Percentiles rank a stretch among this genome's conserved stretches.
phyloP scores from a whole-genome alignment of 768 basidiomycete genomes.

The Suillus hirtellus region DNA sequence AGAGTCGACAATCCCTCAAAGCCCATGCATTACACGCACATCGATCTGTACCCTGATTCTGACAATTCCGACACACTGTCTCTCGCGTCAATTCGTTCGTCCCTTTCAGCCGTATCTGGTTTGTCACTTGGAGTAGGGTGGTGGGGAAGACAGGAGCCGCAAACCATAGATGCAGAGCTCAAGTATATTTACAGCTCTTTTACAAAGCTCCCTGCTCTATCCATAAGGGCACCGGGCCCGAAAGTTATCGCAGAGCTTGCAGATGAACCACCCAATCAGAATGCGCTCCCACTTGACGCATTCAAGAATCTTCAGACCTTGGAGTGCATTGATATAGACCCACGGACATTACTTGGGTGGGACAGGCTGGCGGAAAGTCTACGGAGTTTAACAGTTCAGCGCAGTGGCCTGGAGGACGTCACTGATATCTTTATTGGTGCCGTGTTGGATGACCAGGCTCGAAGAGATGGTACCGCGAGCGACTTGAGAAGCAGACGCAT shows the following conservation, averaged over 20 bases:
- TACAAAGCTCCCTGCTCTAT: constrained; percentile 84
- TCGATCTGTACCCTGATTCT: constrained; percentile 40
- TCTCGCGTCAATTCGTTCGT: constrained; percentile 72
- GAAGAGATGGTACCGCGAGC: constrained; percentile 56
- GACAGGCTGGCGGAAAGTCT: constrained; percentile 71
- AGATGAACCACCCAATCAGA: constrained; percentile 67
- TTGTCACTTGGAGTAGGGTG: constrained; percentile 73
- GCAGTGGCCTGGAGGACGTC: constrained; percentile 82
- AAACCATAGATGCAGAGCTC: constrained; percentile 68
- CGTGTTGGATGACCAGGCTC: constrained; percentile 72
- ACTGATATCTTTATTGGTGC: constrained; percentile 74
- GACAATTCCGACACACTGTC: constrained; percentile 78
- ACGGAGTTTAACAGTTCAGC: constrained; percentile 70
- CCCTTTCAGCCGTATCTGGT: constrained; percentile 72
- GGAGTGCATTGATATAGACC: constrained; percentile 80
- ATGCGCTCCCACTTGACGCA: constrained; percentile 75
- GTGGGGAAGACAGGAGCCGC: constrained; percentile 66
- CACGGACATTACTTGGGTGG: constrained; percentile 81
- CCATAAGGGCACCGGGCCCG: constrained; percentile 61
- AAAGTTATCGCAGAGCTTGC: constrained; percentile 69
- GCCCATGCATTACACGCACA: constrained; percentile 72
- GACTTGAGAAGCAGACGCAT: constrained; percentile 48
- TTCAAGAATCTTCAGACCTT: constrained; percentile 85
- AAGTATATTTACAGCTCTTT: constrained; percentile 88
- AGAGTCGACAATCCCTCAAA: constrained; percentile 70